Conservation (phyloP, 352 stramenopile genomes). For the Phytophthora litchii region DNA sequence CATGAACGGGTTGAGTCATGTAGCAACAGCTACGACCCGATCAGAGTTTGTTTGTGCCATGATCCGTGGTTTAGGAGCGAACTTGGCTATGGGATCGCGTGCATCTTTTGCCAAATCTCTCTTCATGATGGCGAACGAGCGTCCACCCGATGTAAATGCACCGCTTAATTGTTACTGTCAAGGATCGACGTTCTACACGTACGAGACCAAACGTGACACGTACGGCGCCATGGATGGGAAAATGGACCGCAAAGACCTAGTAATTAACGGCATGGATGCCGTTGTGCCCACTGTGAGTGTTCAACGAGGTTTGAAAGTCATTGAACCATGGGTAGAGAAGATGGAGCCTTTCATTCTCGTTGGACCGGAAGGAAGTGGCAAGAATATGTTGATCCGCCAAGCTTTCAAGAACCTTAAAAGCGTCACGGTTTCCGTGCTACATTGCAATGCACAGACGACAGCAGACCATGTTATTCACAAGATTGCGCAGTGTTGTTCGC, state of each 20-base stretch:
- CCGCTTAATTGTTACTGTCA: conserved; percentile 92
- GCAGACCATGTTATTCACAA: conserved; percentile 95
- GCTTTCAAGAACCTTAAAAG: conserved; percentile 85
- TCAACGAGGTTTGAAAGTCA: conserved; percentile 87
- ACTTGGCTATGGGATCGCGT: conserved; percentile 79
- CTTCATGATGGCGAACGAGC: conserved; percentile 92
- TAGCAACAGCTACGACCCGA: conserved; percentile 69
- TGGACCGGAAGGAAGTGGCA: conserved; percentile 93
- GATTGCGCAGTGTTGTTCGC: conserved; percentile 92
- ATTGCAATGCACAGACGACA: conserved; percentile 95
- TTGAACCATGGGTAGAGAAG: conserved; percentile 92
- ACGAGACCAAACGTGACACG: conserved; percentile 82
- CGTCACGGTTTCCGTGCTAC: conserved; percentile 83
- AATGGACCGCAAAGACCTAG: conserved; percentile 61
- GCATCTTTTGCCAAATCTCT: conserved; percentile 90
- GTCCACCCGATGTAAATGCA: conserved; percentile 84
- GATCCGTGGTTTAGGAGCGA: conserved; percentile 93
- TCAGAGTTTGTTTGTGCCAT: conserved; percentile 92
- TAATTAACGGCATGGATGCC: conserved; percentile 39
- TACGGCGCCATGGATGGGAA: conserved; percentile 75
- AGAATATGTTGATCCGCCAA: conserved; percentile 95
- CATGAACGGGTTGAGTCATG: conserved; percentile 91
- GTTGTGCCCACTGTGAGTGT: conserved; percentile 81
- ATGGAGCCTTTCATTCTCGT: conserved; percentile 96
- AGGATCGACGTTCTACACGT: conserved; percentile 64